Evolutionary conservation across 345 rosid genomes (phyloP).

Genomic region (Eutrema yunnanense): DNA sequence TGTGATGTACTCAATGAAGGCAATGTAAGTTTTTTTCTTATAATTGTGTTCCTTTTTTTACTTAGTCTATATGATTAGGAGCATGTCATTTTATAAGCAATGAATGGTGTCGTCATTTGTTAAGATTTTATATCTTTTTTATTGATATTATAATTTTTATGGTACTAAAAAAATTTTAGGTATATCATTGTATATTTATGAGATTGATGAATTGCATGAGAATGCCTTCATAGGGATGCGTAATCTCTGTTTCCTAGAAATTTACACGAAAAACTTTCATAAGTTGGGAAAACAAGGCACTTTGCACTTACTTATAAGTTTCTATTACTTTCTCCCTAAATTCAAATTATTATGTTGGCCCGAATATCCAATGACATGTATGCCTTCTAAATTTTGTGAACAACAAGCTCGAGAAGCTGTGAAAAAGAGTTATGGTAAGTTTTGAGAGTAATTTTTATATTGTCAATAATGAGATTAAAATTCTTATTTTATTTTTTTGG

Average conservation of each 20-base stretch:
- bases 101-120: too few relatives aligned
- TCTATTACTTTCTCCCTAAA: not conserved
- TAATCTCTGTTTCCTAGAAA: slow-evolving; percentile 8
- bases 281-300: not conserved
- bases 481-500: not conserved
- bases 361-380: not conserved
- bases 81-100: too few relatives aligned
- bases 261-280: not conserved
- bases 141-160: not conserved
- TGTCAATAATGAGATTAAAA: not conserved
- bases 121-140: too few relatives aligned
- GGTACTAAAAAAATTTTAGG: slow-evolving; percentile 16
- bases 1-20: too few relatives aligned
- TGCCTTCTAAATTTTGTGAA: slow-evolving; percentile 7
- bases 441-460: not conserved
- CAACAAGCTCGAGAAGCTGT: not conserved
- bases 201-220: not conserved
- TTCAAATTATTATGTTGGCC: not conserved
- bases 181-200: not conserved
- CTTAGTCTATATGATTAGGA: too few relatives aligned
- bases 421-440: not conserved
- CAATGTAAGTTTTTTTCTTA: too few relatives aligned
- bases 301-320: not conserved
- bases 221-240: slow-evolving; percentile 5
- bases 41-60: too few relatives aligned